Evolutionary conservation across 306 rosid species (phyloP), one percentile per base, ranked within the genome.

Genomic region (Prunus kanzakura): DNA sequence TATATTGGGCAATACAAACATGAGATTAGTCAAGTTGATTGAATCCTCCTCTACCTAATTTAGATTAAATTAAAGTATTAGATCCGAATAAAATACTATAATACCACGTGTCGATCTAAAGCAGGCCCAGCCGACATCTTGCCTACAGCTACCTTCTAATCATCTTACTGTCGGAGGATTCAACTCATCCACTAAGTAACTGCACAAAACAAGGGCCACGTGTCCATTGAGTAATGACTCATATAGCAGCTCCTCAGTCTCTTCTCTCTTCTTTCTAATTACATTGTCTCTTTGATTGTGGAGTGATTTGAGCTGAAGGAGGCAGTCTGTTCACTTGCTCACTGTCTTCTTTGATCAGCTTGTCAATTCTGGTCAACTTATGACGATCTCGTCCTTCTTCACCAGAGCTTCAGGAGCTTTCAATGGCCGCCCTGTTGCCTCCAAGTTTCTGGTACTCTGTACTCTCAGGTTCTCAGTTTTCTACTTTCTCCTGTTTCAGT

Each of bases 391-490:
- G 4, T 89, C 96, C 80, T 87, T 92, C 88, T 86, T 87, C 82
- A 72, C 77, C 67, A 76, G 82, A 76, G 85, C 88, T 81, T 88
- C 92, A 14, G 82, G 76, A 77, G 82, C 84, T 63, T 80, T 88
- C 81, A 75, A 82, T 54, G 77, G 72, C 76, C 70, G 64, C 79
- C 82, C 91, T 50, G 72, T 69, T 55, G 83, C 32, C 80, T 77
- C 95, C 78, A 85, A 84, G 80, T 87, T 95, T 49, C 84, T 95
- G 3, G 65, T 92, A 50, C 72, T 95, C 80, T 86, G 91, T 65
- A 73, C 97, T 73, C 74, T 95, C 85, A 92, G 99, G 97, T 88
- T 76, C 71, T 49, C 47, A 11, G 56, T 30, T 72, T 45, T 65
- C 41, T 63, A 62, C 43, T 38, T 50, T 45, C 16, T 16, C 20